Evolutionary conservation across 805 yeast species (phyloP).

Genomic region (Tetrapisispora iriomotensis): DNA sequence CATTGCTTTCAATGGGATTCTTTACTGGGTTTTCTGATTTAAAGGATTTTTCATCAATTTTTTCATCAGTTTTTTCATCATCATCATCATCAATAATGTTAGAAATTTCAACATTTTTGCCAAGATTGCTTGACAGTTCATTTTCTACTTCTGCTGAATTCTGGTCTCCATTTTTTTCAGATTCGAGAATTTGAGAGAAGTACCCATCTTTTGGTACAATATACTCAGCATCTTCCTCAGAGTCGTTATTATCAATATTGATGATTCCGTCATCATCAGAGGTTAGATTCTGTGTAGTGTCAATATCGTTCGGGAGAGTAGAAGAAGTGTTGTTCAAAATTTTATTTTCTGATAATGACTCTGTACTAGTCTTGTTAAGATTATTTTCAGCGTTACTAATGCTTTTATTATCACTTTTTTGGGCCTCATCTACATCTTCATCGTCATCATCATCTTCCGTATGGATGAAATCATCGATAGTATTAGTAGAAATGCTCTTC

Average conservation of each 20-base stretch:
- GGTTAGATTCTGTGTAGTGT: neutral
- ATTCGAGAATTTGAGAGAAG: neutral
- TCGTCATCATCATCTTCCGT: neutral
- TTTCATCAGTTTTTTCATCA: constrained; percentile 8
- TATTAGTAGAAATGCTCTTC: constrained; percentile 1
- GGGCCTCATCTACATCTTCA: constrained; percentile 4
- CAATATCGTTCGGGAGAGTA: too few relatives aligned
- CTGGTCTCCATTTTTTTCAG: constrained; percentile 8
- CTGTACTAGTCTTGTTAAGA: neutral
- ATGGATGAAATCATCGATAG: neutral
- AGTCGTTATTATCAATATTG: constrained; percentile 6
- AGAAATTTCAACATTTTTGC: neutral
- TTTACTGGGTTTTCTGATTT: too few relatives aligned
- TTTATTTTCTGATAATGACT: too few relatives aligned
- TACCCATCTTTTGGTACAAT: constrained; percentile 1
- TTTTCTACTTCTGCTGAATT: constrained; percentile 5
- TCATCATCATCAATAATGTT: neutral
- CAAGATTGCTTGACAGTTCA: too few relatives aligned
- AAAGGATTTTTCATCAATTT: neutral
- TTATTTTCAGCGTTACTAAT: constrained; percentile 5
- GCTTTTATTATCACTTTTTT: too few relatives aligned
- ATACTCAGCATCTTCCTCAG: constrained; percentile 2
- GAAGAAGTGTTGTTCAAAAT: too few relatives aligned
- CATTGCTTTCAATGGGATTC: neutral
- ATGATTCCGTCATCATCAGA: constrained; percentile 4